Percentiles rank a stretch among this genome's conserved stretches.
Conservation (phyloP, 495 filamentous ascomycete genomes). For the Apodospora peruviana region DNA sequence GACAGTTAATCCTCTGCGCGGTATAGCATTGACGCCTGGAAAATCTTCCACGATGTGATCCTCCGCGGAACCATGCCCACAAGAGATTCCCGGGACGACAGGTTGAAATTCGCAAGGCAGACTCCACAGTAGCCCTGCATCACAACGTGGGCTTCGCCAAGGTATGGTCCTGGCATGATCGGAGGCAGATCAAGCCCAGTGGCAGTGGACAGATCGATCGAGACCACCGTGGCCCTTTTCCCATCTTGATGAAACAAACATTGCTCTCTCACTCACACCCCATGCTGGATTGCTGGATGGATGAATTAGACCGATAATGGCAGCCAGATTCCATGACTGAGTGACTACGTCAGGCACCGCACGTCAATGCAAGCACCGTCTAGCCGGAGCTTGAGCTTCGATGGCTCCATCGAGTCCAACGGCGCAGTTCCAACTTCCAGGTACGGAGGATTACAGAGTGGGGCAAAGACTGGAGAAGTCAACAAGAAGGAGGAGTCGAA, state of each 20-base stretch:
- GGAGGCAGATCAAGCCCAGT: too few relatives aligned
- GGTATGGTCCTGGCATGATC: background rate
- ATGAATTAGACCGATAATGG: too few relatives aligned
- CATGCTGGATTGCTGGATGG: too few relatives aligned
- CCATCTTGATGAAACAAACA: background rate
- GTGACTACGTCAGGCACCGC: too few relatives aligned
- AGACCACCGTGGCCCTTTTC: background rate
- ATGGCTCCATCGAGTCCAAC: too few relatives aligned
- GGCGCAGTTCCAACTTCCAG: too few relatives aligned
- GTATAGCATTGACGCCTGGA: constrained; percentile 7
- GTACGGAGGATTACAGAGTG: too few relatives aligned
- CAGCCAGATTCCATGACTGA: too few relatives aligned
- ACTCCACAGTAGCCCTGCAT: background rate
- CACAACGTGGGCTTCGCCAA: background rate
- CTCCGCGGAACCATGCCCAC: constrained; percentile 1
- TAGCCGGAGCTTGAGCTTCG: background rate
- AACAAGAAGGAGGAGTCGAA: background rate
- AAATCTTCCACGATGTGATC: background rate
- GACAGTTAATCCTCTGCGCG: background rate
- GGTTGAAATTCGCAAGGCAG: background rate
- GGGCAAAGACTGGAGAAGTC: background rate
- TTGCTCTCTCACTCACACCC: too few relatives aligned
- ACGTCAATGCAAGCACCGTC: too few relatives aligned
- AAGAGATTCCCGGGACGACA: constrained; percentile 4
- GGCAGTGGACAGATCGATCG: background rate